Conservation (phyloP, 306 rosid species). For the Prosopis cineraria region DNA sequence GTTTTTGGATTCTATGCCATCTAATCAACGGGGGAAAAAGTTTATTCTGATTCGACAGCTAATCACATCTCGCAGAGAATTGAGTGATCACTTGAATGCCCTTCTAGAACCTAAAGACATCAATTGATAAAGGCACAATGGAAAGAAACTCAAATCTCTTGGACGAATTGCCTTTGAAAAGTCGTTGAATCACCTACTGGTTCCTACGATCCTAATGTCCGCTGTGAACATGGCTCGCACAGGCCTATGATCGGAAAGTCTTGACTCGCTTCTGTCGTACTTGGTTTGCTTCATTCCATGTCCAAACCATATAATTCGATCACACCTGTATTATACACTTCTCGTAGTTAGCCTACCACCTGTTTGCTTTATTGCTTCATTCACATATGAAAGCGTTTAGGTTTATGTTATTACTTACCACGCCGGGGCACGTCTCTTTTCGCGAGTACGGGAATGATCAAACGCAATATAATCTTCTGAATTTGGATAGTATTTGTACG, state of each 20-base stretch:
- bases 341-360: constrained; percentile 9
- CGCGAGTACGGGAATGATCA: constrained; percentile 31
- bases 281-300: constrained; percentile 54
- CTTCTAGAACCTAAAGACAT: constrained; percentile 15
- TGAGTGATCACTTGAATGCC: constrained; percentile 30
- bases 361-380: constrained; percentile 12
- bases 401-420: constrained; percentile 53
- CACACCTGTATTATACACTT: constrained; percentile 47
- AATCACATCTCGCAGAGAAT: constrained; percentile 38
- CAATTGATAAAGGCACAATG: background rate
- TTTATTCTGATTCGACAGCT: constrained; percentile 19
- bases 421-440: constrained; percentile 74
- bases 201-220: constrained; percentile 34
- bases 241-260: constrained; percentile 58
- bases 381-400: constrained; percentile 28
- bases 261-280: constrained; percentile 47
- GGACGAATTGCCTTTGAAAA: constrained; percentile 33
- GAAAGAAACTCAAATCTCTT: constrained; percentile 35
- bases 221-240: constrained; percentile 49
- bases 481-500: constrained; percentile 73
- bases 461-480: constrained; percentile 61
- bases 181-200: constrained; percentile 9
- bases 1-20: constrained; percentile 4
- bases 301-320: constrained; percentile 61
- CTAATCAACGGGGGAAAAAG: background rate